Conservation (phyloP, 148 eudicot genomes). For the Vaccinium corymbosum region DNA sequence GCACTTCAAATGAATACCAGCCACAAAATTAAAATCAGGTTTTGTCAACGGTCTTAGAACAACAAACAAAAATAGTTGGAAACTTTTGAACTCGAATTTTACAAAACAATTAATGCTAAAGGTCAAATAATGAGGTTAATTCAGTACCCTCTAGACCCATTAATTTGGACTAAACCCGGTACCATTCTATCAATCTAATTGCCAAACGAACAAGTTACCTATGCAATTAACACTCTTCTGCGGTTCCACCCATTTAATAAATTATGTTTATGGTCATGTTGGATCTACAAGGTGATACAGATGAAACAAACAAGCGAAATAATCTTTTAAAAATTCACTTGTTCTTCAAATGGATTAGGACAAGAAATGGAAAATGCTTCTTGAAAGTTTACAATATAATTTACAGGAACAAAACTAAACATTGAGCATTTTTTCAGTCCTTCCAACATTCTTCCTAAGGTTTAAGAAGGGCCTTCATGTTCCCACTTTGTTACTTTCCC, state of each 20-base stretch:
- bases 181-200: neutral
- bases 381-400: neutral
- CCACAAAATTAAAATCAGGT: slow-evolving; percentile 5
- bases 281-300: neutral
- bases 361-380: neutral
- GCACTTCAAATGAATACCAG: slow-evolving; percentile 43
- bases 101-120: neutral
- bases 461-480: neutral
- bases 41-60: neutral
- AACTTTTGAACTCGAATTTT: neutral
- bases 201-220: neutral
- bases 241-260: neutral
- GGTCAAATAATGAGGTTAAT: neutral
- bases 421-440: neutral
- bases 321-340: neutral
- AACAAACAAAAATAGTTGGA: neutral
- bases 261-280: neutral
- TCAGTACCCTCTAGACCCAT: neutral
- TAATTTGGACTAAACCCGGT: neutral
- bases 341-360: neutral
- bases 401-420: neutral
- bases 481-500: neutral
- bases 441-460: neutral
- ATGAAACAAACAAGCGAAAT: neutral
- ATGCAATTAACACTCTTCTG: neutral